A percentile compares a stretch with the other conserved stretches of the same genome.
Evolutionary conservation across 148 eudicot species (phyloP).

Genomic region (Spergularia bocconei): DNA sequence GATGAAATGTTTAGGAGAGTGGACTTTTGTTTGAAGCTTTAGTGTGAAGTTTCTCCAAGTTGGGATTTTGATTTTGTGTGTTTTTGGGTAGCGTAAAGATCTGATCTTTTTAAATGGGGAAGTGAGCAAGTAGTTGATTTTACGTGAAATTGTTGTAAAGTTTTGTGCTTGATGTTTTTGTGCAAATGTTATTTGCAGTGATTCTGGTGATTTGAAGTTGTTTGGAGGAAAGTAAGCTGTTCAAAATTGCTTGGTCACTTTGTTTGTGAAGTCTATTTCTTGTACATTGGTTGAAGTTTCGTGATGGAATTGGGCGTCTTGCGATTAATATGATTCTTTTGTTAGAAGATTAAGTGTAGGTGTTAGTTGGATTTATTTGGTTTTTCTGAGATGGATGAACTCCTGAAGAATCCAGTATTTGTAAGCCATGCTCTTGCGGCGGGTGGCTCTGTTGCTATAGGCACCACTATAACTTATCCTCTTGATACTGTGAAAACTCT

Average conservation of each 20-base stretch:
- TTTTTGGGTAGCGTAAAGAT: neutral
- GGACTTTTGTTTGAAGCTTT: neutral
- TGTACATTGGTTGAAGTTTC: neutral
- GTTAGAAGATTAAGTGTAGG: neutral
- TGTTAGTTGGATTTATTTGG: neutral
- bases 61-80: neutral
- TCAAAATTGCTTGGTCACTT: neutral
- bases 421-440: constrained; percentile 72
- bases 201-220: neutral
- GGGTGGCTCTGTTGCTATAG: constrained; percentile 51
- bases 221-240: neutral
- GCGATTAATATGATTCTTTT: neutral
- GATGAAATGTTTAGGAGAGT: constrained; percentile 14
- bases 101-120: neutral
- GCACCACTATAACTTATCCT: constrained; percentile 68
- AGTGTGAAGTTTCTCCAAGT: neutral
- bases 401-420: constrained; percentile 60
- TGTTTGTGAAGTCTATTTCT: neutral
- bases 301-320: neutral
- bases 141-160: too few species aligned
- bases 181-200: constrained; percentile 11
- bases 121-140: neutral
- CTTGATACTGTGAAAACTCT: constrained; percentile 79
- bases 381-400: constrained; percentile 53
- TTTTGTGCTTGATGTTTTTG: constrained; percentile 2